Evolutionary conservation across 352 stramenopile genomes (phyloP).

Genomic region (Phytophthora sp.): DNA sequence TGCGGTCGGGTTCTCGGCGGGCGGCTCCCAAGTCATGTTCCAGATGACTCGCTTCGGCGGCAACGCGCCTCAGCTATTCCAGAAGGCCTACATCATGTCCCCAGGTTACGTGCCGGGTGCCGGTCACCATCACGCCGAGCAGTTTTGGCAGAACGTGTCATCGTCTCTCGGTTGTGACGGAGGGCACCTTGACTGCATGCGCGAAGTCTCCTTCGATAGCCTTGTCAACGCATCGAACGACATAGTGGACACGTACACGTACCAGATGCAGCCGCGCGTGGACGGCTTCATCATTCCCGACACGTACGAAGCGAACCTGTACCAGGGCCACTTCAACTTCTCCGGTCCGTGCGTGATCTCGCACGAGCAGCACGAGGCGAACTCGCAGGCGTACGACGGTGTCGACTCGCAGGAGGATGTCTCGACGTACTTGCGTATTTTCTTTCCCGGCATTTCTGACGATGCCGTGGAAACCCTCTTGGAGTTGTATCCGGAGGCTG

Average conservation of each 20-base stretch:
- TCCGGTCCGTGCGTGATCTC: conserved; percentile 19
- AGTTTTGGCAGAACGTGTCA: conserved; percentile 40
- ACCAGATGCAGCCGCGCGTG: conserved; percentile 33
- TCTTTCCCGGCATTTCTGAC: conserved; percentile 31
- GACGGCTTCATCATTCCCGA: conserved; percentile 32
- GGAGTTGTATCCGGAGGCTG: conserved; percentile 21
- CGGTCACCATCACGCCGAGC: conserved; percentile 27
- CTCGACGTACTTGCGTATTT: conserved; percentile 25
- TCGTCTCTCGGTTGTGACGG: conserved; percentile 19
- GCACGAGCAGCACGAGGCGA: conserved; percentile 23
- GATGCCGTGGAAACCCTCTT: conserved; percentile 21
- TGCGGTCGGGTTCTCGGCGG: conserved; percentile 31
- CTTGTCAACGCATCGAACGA: conserved; percentile 4
- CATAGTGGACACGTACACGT: conserved; percentile 18
- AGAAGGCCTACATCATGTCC: conserved; percentile 37
- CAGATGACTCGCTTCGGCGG: conserved; percentile 36
- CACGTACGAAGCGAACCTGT: conserved; percentile 29
- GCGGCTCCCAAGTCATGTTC: conserved; percentile 30
- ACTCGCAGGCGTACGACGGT: conserved; percentile 14
- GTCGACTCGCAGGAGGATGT: conserved; percentile 24
- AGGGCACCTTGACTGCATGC: conserved; percentile 28
- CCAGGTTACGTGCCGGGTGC: conserved; percentile 24
- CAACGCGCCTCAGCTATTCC: conserved; percentile 25
- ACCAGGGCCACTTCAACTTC: conserved; percentile 33
- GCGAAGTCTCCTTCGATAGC: conserved; percentile 18